These are phyloP conservation scores for Tolypocladium cylindrosporum DNA, from an alignment of 2,329 filamentous ascomycete species.

Conservation along the genomic window DNA sequence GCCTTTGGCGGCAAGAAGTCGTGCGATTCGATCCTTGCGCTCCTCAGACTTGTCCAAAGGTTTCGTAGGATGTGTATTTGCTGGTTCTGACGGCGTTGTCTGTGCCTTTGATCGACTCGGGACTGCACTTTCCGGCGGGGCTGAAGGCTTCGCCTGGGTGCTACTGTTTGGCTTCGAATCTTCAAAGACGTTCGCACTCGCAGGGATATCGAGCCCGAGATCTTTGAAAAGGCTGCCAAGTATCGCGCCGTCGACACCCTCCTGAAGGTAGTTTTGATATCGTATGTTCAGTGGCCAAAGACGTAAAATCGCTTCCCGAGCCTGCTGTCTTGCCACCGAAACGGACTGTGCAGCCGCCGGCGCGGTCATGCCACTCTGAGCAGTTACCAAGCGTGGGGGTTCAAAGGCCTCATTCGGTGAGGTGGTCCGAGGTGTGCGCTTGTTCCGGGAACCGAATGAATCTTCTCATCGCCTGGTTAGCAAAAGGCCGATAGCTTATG, in stretches of 20 bases:
- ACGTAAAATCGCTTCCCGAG: conserved; percentile 56
- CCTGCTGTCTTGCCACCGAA: conserved; percentile 42
- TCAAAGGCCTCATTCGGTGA: not conserved
- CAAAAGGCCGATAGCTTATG: not conserved
- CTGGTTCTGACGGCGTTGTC: not conserved
- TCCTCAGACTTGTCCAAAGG: conserved; percentile 40
- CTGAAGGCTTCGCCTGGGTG: not conserved
- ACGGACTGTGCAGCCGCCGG: not conserved
- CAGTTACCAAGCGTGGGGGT: not conserved
- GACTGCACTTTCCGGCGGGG: not conserved
- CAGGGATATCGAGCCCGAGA: conserved; percentile 45
- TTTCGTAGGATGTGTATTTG: not conserved
- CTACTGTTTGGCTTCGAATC: not conserved
- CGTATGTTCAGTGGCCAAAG: conserved; percentile 58
- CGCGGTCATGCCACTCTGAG: not conserved
- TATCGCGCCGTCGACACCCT: conserved; percentile 57
- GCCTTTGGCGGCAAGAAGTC: conserved; percentile 63
- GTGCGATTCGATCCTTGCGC: conserved; percentile 67
- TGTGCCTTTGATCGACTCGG: not conserved
- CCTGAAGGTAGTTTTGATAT: conserved; percentile 62
- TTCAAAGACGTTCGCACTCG: not conserved
- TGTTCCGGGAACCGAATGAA: not conserved
- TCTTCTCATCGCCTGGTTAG: not conserved
- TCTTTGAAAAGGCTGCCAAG: conserved; percentile 58
- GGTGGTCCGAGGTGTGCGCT: not conserved